Evolutionary conservation across 176 grass and related monocot species (phyloP).

Genomic region (Chrysopogon serrulatus): DNA sequence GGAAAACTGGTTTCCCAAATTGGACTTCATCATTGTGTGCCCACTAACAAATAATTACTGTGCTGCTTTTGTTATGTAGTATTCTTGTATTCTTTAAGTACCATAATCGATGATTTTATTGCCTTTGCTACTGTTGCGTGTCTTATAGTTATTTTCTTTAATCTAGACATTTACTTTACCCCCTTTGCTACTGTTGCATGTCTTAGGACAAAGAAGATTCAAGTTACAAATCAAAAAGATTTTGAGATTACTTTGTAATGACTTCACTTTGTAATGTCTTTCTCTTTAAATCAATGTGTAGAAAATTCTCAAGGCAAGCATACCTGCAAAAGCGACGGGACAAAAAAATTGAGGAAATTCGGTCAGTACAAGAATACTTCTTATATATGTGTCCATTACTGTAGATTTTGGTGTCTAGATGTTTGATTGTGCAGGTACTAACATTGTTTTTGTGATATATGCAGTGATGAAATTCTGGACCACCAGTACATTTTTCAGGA

Average conservation of each 20-base stretch:
- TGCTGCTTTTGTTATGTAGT: not conserved
- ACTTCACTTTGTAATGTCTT: not conserved
- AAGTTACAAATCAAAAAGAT: not conserved
- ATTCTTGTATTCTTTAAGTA: not conserved
- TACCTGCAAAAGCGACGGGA: constrained; percentile 87
- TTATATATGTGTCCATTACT: not conserved
- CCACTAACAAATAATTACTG: not conserved
- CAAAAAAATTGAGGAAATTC: constrained; percentile 88
- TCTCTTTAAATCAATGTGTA: not conserved
- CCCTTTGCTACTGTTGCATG: not conserved
- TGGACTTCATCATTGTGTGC: not conserved
- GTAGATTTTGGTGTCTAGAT: not conserved
- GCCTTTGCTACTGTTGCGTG: constrained; percentile 28
- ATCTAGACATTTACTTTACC: not conserved
- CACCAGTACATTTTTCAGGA: constrained; percentile 87
- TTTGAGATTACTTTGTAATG: not conserved
- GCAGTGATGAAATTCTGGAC: constrained; percentile 85
- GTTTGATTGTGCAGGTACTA: not conserved
- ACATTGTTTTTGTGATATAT: not conserved
- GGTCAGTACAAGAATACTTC: not conserved
- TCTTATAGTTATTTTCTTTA: not conserved
- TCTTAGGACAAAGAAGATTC: not conserved
- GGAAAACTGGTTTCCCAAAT: not conserved
- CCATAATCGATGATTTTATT: not conserved
- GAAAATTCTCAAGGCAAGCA: constrained; percentile 77